Conservation (phyloP, 257 asterid species). For the Rubia yunnanensis region DNA sequence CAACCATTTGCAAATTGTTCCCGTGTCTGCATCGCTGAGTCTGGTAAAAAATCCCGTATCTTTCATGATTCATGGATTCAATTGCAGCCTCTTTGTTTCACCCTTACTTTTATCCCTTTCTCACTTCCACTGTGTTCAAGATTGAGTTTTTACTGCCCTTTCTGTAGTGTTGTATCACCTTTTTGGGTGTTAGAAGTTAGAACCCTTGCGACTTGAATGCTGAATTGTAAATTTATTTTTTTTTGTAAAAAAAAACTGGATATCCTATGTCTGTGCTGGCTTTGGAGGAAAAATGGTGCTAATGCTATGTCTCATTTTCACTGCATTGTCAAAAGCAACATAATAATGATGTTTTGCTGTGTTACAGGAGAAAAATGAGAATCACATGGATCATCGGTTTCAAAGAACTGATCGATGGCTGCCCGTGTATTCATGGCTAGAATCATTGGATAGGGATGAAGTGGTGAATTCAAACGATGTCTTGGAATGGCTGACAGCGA, state of each 20-base stretch:
- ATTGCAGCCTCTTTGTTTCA: not conserved
- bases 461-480: conserved; percentile 73
- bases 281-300: not conserved
- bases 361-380: conserved; percentile 26
- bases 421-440: conserved; percentile 92
- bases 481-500: conserved; percentile 66
- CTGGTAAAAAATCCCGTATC: not conserved
- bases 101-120: not conserved
- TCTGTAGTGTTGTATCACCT: not conserved
- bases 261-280: not conserved
- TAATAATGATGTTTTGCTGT: not conserved
- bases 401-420: conserved; percentile 97
- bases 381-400: conserved; percentile 62
- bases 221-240: no score
- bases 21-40: not conserved
- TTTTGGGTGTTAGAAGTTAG: not conserved
- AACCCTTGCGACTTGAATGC: not conserved
- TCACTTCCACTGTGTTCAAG: not conserved
- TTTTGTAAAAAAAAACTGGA: no score
- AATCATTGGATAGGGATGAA: conserved; percentile 69
- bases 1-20: conserved; percentile 6
- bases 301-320: not conserved
- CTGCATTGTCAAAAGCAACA: not conserved
- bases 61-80: not conserved
- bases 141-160: not conserved